A percentile compares a stretch with the other conserved stretches of the same genome.
These are phyloP conservation scores for Peziza echinospora DNA, from an alignment of 495 filamentous ascomycete species.

Conservation along the genomic window DNA sequence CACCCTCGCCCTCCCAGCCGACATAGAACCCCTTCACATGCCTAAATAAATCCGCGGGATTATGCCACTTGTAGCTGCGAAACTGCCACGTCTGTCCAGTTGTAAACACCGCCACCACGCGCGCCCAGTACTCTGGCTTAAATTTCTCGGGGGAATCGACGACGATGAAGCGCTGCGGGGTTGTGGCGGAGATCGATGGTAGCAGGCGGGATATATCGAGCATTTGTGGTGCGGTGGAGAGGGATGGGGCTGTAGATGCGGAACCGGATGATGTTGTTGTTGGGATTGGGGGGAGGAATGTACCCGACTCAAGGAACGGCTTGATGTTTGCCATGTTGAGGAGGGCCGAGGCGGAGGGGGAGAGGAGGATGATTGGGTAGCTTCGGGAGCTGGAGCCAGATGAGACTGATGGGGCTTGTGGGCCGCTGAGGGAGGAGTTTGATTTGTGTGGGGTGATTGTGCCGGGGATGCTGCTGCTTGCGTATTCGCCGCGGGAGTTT, in stretches of 20 bases:
- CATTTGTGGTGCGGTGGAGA: conserved; percentile 34
- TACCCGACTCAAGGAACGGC: conserved; percentile 70
- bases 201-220: conserved; percentile 62
- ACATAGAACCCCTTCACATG: conserved; percentile 74
- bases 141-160: conserved; percentile 85
- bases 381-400: conserved; percentile 28
- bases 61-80: conserved; percentile 90
- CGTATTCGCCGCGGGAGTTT: conserved; percentile 20
- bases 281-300: conserved; percentile 49
- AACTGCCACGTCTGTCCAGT: conserved; percentile 98
- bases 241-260: conserved; percentile 30
- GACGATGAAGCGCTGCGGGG: conserved; percentile 77
- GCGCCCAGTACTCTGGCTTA: conserved; percentile 92
- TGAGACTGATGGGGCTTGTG: conserved; percentile 24
- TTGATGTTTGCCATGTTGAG: conserved; percentile 97
- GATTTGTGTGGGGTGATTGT: conserved; percentile 18
- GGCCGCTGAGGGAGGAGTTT: conserved; percentile 24
- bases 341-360: conserved; percentile 89
- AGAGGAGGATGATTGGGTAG: conserved; percentile 94
- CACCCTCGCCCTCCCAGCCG: conserved; percentile 70
- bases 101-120: conserved; percentile 92
- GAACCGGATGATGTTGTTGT: too few species aligned
- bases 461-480: conserved; percentile 28
- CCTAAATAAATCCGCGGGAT: conserved; percentile 69
- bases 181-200: conserved; percentile 46